A percentile compares a stretch with the other conserved stretches of the same genome.
phyloP scores from a whole-genome alignment of 441 rosid genomes.

The Pelargonium fulgidum region DNA sequence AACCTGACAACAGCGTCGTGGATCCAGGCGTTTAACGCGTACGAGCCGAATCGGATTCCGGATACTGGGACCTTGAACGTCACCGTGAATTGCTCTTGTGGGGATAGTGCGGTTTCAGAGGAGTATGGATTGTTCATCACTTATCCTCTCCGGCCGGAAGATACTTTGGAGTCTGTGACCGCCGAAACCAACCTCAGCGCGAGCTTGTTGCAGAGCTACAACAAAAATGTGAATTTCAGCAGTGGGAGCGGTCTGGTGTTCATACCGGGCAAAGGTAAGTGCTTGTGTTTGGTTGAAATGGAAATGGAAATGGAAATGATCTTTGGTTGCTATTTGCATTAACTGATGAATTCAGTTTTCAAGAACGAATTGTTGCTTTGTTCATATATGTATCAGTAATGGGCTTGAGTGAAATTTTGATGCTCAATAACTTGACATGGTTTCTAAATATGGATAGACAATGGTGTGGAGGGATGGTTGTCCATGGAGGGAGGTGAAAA shows the following conservation, averaged over 20 bases:
- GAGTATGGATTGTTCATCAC: constrained; percentile 46
- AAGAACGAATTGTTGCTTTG: not conserved
- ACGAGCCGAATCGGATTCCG: constrained; percentile 23
- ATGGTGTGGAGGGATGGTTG: not conserved
- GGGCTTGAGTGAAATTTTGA: not conserved
- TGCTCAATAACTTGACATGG: not conserved
- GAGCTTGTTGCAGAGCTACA: constrained; percentile 1
- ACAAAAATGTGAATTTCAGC: constrained; percentile 6
- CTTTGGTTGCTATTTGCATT: not conserved
- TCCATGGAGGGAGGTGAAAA: not conserved
- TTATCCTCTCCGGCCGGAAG: constrained; percentile 42
- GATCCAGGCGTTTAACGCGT: constrained; percentile 22
- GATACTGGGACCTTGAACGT: constrained; percentile 26
- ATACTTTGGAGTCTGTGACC: constrained; percentile 33
- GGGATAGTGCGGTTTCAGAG: constrained; percentile 32
- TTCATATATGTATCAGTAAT: too few species aligned
- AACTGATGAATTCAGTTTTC: not conserved
- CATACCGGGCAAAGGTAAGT: constrained; percentile 21
- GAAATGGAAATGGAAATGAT: not conserved
- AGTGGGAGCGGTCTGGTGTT: constrained; percentile 10
- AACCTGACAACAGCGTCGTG: constrained; percentile 28
- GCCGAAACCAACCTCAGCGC: not conserved
- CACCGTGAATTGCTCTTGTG: constrained; percentile 60
- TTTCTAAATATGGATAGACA: not conserved
- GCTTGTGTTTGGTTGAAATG: not conserved